Evolutionary conservation across 352 stramenopile genomes (phyloP), one percentile per base, ranked within the genome.

Genomic region (Aphanomyces invadans): DNA sequence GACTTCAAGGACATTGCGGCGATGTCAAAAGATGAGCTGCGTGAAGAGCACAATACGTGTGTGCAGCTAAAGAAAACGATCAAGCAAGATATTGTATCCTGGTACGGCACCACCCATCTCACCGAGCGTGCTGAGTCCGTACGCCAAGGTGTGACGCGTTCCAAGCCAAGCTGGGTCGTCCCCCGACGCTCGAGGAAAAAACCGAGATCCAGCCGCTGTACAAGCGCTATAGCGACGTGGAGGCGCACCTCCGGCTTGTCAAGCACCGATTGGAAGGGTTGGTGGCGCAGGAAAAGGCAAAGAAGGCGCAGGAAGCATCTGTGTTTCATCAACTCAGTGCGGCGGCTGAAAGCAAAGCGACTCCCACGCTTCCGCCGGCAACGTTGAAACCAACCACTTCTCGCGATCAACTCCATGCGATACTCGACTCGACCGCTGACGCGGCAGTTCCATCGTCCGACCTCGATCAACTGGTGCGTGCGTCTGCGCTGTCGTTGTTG

Each of bases 151-250:
- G 60, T 32, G 60, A 67, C 26, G 38, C 60, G 1, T 57, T 57
- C 25, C 60, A 57, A 57, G 60, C 60, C 7, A 67, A 67, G n/a
- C 3, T 57, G 60, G 4, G 57, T 2, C 60, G 60, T 38, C 39
- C 45, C 7, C 60, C 60, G 49, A 55, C 60, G 4, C 21, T 67
- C 0, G 60, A 67, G 42, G 60, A 67, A 42, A 67, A 67, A 25
- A 39, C 55, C 11, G 60, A 67, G 31, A 67, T 67, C 38, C 60
- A 67, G 42, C 60, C 38, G 17, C 60, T 67, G 0, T 67, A 67
- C 39, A 54, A 67, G 7, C 60, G 60, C n/a, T 67, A 67, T 32
- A 67, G 60, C 49, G 60, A 67, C n/a, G 44, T 67, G 19, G 60
- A 67, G 15, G 46, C 33, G 2, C 60, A 67, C 32, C 42, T 49